phyloP scores from a whole-genome alignment of 2,329 filamentous ascomycete species.

The Emergomyces africanus region DNA sequence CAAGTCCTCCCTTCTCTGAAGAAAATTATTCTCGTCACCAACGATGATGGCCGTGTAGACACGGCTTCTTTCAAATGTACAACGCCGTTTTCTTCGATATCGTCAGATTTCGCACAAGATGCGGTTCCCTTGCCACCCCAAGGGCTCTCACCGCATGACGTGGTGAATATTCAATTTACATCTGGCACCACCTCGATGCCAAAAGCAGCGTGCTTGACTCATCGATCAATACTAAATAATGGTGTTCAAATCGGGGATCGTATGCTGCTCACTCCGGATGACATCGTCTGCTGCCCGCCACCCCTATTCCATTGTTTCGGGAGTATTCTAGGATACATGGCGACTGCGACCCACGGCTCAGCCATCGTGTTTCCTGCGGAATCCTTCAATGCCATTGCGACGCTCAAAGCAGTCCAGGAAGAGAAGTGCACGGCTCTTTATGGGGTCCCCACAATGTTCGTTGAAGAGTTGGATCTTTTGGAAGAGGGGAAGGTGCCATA shows the following conservation, averaged over 20 bases:
- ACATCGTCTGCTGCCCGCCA: conserved; percentile 55
- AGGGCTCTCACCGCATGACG: conserved; percentile 48
- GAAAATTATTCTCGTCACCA: conserved; percentile 66
- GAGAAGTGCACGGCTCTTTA: conserved; percentile 59
- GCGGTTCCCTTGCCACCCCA: conserved; percentile 33
- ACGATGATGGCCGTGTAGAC: conserved; percentile 47
- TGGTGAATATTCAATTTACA: conserved; percentile 94
- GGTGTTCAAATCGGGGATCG: conserved; percentile 70
- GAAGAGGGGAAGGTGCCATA: conserved; percentile 35
- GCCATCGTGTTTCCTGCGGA: conserved; percentile 76
- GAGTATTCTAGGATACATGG: conserved; percentile 87
- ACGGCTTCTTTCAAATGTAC: conserved; percentile 29
- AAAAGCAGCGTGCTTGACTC: conserved; percentile 82
- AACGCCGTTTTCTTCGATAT: conserved; percentile 36
- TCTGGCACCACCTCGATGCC: conserved; percentile 84
- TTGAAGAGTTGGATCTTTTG: conserved; percentile 71
- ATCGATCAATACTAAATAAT: conserved; percentile 85
- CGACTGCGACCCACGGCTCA: conserved; percentile 69
- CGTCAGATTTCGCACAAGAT: conserved; percentile 30
- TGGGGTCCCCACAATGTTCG: conserved; percentile 90
- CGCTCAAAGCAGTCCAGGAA: conserved; percentile 51
- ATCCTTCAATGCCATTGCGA: conserved; percentile 68
- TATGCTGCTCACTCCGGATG: conserved; percentile 63
- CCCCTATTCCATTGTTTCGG: conserved; percentile 65
- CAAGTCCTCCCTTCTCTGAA: conserved; percentile 54